phyloP scores from a whole-genome alignment of 768 basidiomycete genomes.

The Pulveroboletus sp. region DNA sequence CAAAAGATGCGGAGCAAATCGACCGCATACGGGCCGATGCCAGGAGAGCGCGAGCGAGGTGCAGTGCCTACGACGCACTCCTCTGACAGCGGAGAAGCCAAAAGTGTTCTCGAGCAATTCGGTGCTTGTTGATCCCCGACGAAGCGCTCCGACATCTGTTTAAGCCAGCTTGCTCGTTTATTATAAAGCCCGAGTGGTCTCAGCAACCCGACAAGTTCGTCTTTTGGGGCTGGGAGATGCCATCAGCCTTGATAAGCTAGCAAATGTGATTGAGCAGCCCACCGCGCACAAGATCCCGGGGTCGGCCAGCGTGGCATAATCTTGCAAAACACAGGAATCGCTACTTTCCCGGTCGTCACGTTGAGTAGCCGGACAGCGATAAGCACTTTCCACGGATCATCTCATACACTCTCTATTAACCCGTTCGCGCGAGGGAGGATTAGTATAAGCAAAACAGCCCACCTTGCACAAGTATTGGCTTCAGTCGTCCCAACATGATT shows the following conservation, averaged over 20 bases:
- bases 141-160: slow-evolving; percentile 49
- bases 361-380: slow-evolving; percentile 66
- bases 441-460: neutral
- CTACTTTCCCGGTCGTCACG: slow-evolving; percentile 58
- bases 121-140: slow-evolving; percentile 37
- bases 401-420: slow-evolving; percentile 42
- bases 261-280: neutral
- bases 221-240: slow-evolving; percentile 34
- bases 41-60: slow-evolving; percentile 54
- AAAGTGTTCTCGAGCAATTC: slow-evolving; percentile 1
- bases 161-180: slow-evolving; percentile 52
- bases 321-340: slow-evolving; percentile 61
- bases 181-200: slow-evolving; percentile 56
- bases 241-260: neutral
- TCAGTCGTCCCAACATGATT: slow-evolving; percentile 25
- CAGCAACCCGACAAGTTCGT: slow-evolving; percentile 43
- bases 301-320: slow-evolving; percentile 56
- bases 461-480: slow-evolving; percentile 32
- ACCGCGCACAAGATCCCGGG: slow-evolving; percentile 50
- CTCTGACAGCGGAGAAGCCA: neutral
- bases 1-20: slow-evolving; percentile 77
- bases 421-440: neutral
- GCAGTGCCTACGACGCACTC: slow-evolving; percentile 31
- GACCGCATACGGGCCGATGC: slow-evolving; percentile 65
- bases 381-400: slow-evolving; percentile 66